Evolutionary conservation across 1,139 yeast species (phyloP).

Genomic region (Sugiyamaella xylanicola): DNA sequence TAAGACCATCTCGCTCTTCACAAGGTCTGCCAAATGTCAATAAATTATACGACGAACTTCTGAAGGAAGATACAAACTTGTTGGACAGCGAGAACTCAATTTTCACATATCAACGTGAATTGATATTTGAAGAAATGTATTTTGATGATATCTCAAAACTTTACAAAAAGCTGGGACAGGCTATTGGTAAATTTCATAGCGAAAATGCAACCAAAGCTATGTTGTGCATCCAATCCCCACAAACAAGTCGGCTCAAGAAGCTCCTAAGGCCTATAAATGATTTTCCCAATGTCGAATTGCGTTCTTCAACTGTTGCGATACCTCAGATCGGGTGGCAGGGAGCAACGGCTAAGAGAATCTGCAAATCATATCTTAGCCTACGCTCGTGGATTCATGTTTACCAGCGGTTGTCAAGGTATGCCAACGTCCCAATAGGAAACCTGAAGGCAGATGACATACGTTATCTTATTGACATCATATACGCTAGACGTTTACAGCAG

Average conservation of each 20-base stretch:
- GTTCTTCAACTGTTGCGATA: slow-evolving; percentile 56
- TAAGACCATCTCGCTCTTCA: slow-evolving; percentile 71
- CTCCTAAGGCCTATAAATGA: slow-evolving; percentile 45
- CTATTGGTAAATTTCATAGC: slow-evolving; percentile 61
- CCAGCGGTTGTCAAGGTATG: slow-evolving; percentile 65
- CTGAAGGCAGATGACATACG: slow-evolving; percentile 74
- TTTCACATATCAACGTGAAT: slow-evolving; percentile 32
- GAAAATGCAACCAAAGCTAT: slow-evolving; percentile 69
- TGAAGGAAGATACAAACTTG: slow-evolving; percentile 43
- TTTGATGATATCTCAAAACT: slow-evolving; percentile 28
- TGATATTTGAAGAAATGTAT: slow-evolving; percentile 25
- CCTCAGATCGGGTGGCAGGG: slow-evolving; percentile 91
- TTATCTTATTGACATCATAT: slow-evolving; percentile 79
- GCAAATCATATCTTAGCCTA: slow-evolving; percentile 71
- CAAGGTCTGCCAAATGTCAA: slow-evolving; percentile 63
- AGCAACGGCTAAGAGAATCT: slow-evolving; percentile 63
- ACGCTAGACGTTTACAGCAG: slow-evolving; percentile 72
- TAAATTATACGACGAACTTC: slow-evolving; percentile 57
- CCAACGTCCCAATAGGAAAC: slow-evolving; percentile 85
- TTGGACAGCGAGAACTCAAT: slow-evolving; percentile 32
- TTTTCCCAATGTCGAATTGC: slow-evolving; percentile 60
- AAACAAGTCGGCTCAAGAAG: slow-evolving; percentile 43
- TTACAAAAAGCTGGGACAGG: slow-evolving; percentile 42
- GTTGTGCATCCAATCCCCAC: slow-evolving; percentile 75
- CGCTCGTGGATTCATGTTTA: slow-evolving; percentile 76